A percentile compares a stretch with the other conserved stretches of the same genome.
phyloP scores from a whole-genome alignment of 2,329 filamentous ascomycete genomes.

The Mycogone perniciosa region DNA sequence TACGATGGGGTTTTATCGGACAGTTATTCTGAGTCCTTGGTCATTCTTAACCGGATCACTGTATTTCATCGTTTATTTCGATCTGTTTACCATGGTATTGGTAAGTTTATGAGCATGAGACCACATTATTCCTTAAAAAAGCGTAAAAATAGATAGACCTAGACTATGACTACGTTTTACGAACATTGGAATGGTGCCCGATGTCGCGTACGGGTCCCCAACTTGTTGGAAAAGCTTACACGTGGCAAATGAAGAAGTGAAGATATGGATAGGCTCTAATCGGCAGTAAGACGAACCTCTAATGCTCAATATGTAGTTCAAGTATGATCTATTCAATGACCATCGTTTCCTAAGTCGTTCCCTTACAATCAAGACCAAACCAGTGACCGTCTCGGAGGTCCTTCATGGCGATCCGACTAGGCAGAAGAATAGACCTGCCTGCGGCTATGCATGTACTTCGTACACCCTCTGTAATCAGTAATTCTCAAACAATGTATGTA shows the following conservation, averaged over 20 bases:
- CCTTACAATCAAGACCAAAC: too few relatives aligned
- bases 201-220: constrained; percentile 22
- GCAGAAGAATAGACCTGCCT: too few relatives aligned
- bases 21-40: constrained; percentile 26
- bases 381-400: too few relatives aligned
- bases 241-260: constrained; percentile 28
- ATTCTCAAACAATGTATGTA: too few relatives aligned
- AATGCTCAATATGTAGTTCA: too few relatives aligned
- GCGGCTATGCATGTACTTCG: too few relatives aligned
- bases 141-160: constrained; percentile 24
- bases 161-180: constrained; percentile 21
- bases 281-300: too few relatives aligned
- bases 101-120: constrained; percentile 23
- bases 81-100: constrained; percentile 26
- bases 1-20: constrained; percentile 27
- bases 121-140: constrained; percentile 15
- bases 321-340: too few relatives aligned
- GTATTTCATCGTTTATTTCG: constrained; percentile 24
- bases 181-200: constrained; percentile 19
- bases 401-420: too few relatives aligned
- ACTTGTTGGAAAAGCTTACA: constrained; percentile 18
- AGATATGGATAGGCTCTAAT: too few relatives aligned
- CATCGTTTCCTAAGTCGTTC: too few relatives aligned
- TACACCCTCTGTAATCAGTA: too few relatives aligned
- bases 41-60: constrained; percentile 22